A percentile compares a stretch with the other conserved stretches of the same genome.
Conservation (phyloP, 1,139 yeast species). For the Candida sojae region DNA sequence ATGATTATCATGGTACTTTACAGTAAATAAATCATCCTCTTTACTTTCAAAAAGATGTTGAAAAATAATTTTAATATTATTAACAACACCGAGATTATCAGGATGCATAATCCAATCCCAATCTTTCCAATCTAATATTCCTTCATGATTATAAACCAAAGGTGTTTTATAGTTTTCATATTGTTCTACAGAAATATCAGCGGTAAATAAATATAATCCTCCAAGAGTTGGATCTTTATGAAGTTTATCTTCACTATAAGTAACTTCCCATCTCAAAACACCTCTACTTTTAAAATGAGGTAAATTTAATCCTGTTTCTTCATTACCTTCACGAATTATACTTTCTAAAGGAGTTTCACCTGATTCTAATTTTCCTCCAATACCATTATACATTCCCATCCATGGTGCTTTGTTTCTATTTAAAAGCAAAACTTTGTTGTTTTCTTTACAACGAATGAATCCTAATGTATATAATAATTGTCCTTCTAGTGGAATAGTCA, state of each 20-base stretch:
- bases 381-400: constrained; percentile 58
- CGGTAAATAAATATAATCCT: constrained; percentile 47
- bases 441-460: constrained; percentile 35
- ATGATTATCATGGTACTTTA: constrained; percentile 19
- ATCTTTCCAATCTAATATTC: constrained; percentile 48
- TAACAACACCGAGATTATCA: constrained; percentile 46
- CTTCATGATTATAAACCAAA: constrained; percentile 33
- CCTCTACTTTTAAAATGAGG: constrained; percentile 36
- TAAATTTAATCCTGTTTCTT: constrained; percentile 43
- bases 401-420: constrained; percentile 49
- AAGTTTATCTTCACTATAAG: constrained; percentile 13
- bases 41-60: constrained; percentile 24
- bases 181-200: constrained; percentile 29
- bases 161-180: constrained; percentile 29
- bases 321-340: constrained; percentile 44
- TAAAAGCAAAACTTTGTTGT: constrained; percentile 35
- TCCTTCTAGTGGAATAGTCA: not conserved
- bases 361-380: constrained; percentile 49
- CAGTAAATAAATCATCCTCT: constrained; percentile 24
- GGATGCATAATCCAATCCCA: constrained; percentile 39
- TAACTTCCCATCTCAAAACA: constrained; percentile 37
- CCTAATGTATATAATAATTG: constrained; percentile 36
- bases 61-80: constrained; percentile 36
- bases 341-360: constrained; percentile 40
- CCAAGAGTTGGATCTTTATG: constrained; percentile 23